Conservation (phyloP, 257 asterid genomes). For the Coffea eugenioides region DNA sequence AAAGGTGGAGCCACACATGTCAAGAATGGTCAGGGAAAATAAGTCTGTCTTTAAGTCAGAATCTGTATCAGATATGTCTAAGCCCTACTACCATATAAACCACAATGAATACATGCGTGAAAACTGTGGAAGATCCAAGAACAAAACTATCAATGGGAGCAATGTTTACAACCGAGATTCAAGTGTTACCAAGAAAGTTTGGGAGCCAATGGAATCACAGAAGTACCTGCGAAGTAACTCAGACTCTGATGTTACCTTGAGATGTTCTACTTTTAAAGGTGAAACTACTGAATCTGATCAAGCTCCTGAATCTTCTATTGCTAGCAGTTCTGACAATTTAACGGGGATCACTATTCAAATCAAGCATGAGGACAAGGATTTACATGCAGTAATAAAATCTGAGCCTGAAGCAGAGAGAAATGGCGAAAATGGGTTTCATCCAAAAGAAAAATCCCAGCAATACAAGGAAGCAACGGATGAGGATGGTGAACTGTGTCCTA, state of each 20-base stretch:
- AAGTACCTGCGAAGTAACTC: conserved; percentile 66
- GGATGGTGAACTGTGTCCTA: conserved; percentile 34
- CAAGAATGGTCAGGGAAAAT: conserved; percentile 47
- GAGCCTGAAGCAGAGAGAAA: conserved; percentile 27
- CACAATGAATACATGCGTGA: conserved; percentile 50
- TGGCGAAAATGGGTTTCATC: conserved; percentile 25
- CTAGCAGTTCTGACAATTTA: conserved; percentile 48
- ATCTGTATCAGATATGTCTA: conserved; percentile 54
- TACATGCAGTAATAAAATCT: conserved; percentile 21
- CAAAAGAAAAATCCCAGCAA: conserved; percentile 32
- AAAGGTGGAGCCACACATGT: conserved; percentile 45
- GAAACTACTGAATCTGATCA: conserved; percentile 55
- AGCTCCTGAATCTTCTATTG: conserved; percentile 45
- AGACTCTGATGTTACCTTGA: conserved; percentile 64
- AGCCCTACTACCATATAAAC: conserved; percentile 57
- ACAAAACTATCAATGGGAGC: conserved; percentile 41
- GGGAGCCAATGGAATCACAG: conserved; percentile 94
- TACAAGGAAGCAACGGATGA: conserved; percentile 43
- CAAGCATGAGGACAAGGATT: conserved; percentile 36
- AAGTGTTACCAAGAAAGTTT: conserved; percentile 60
- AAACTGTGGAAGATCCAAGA: conserved; percentile 54
- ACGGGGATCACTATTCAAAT: conserved; percentile 36
- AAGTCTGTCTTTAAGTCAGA: conserved; percentile 46
- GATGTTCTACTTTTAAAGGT: conserved; percentile 45
- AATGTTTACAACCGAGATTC: conserved; percentile 37